Conservation (phyloP, 1,284 basidiomycete genomes). For the Moesziomyces sp. region DNA sequence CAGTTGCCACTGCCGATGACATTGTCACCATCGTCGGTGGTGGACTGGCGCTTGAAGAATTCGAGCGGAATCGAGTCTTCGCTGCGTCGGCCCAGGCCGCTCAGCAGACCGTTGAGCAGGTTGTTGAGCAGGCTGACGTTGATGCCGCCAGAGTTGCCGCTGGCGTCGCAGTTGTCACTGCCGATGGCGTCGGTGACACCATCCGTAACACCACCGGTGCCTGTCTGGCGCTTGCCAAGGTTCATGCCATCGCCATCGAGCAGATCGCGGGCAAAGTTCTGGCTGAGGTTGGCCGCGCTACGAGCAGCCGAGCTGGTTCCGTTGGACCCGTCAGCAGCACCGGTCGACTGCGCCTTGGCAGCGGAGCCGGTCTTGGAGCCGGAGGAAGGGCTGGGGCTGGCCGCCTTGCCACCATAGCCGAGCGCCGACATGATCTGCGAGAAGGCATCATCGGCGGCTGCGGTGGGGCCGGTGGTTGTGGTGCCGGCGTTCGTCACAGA, state of each 20-base stretch:
- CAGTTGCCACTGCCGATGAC: constrained; percentile 35
- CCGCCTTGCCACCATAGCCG: constrained; percentile 4
- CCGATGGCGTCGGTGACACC: constrained; percentile 5
- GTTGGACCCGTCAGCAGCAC: constrained; percentile 1
- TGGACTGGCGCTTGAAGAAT: constrained; percentile 32
- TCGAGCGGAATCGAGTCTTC: constrained; percentile 20
- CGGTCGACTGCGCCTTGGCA: constrained; percentile 18
- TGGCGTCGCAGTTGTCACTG: constrained; percentile 40
- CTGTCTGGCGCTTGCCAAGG: constrained; percentile 33
- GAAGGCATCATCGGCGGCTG: constrained; percentile 28
- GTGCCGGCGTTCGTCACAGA: constrained; percentile 17
- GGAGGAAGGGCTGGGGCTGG: constrained; percentile 1
- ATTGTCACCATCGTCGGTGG: constrained; percentile 9
- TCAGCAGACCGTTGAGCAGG: constrained; percentile 50
- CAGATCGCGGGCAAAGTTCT: constrained; percentile 36
- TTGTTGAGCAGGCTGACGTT: constrained; percentile 54
- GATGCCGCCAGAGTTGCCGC: constrained; percentile 44
- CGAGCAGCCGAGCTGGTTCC: constrained; percentile 25
- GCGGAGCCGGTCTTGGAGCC: constrained; percentile 14
- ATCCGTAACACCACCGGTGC: constrained; percentile 3
- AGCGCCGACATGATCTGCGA: constrained; percentile 40
- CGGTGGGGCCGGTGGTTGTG: constrained; percentile 25
- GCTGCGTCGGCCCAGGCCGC: constrained; percentile 27
- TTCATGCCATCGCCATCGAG: constrained; percentile 49
- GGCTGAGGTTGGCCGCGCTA: constrained; percentile 45